phyloP scores from a whole-genome alignment of 148 eudicot genomes.

The Nepenthes mirabilis region DNA sequence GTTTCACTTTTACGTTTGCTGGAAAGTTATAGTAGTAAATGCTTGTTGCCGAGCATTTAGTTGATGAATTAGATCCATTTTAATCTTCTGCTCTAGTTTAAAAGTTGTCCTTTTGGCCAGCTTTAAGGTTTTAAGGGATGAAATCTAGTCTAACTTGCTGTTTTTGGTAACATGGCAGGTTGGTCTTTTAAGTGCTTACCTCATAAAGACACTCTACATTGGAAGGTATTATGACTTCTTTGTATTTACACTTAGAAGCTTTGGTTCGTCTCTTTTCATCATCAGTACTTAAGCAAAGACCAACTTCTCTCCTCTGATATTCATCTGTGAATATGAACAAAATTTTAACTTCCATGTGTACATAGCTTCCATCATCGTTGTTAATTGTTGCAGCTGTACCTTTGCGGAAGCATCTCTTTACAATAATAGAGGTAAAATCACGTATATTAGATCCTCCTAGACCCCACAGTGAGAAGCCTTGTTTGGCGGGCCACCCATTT shows the following conservation, averaged over 20 bases:
- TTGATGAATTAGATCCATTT: too few species aligned
- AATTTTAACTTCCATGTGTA: too few species aligned
- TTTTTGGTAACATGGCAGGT: conserved; percentile 29
- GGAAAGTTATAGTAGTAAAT: not conserved
- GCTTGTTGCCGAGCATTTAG: not conserved
- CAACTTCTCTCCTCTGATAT: too few species aligned
- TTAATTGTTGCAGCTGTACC: too few species aligned
- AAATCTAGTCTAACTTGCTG: conserved; percentile 8
- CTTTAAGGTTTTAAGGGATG: not conserved
- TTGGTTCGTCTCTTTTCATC: too few species aligned
- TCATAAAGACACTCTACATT: conserved; percentile 77
- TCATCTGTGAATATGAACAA: too few species aligned
- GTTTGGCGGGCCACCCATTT: too few species aligned
- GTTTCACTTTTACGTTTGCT: not conserved
- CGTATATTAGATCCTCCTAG: too few species aligned
- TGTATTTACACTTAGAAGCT: not conserved
- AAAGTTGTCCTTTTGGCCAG: not conserved
- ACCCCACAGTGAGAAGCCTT: too few species aligned
- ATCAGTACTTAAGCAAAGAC: not conserved
- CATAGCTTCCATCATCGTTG: too few species aligned
- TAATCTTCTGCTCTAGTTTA: not conserved
- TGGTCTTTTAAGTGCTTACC: conserved; percentile 76
- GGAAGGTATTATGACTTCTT: conserved; percentile 41
- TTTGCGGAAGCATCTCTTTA: too few species aligned
- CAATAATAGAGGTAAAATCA: too few species aligned